Base-by-base conservation (phyloP, 176 grass and related monocot species). In the Oropetium thomaeum region DNA sequence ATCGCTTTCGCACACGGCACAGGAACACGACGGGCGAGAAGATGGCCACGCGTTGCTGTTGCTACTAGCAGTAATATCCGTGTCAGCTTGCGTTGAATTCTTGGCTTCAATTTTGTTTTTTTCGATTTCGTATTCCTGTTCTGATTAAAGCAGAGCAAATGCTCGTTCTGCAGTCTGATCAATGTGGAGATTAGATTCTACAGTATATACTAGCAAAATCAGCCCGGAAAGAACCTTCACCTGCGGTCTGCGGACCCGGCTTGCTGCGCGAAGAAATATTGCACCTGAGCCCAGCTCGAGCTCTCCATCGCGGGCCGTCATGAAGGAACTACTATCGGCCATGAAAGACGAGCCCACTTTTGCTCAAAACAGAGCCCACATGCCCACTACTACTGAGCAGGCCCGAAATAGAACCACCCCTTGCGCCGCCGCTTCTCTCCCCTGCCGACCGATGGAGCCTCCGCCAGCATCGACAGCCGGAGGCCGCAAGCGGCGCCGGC, bases 401-500 rank as follows among this genome's bases (percentile, higher is more conserved):
- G n/a, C n/a, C n/a, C n/a, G n/a, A n/a, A n/a, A n/a, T n/a, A n/a
- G n/a, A n/a, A n/a, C n/a, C 2, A 78, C 22, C 60, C 66, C 67
- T 71, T 15, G 58, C 73, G 73, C 65, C 40, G 55, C 42, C 44
- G 32, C 7, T 67, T 16, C 19, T 51, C 12, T 14, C 6, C 6
- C 28, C 15, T 10, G 53, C 25, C 12, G 25, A 20, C 69, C 65
- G 25, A 86, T 81, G 84, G 72, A 81, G 51, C 45, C 72, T 35
- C 71, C 48, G 28, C 71, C 62, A 35, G 45, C 75, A 22, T n/a
- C 72, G 10, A 59, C 65, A 8, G 57, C 30, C 34, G 78, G n/a
- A 23, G 55, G 65, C 55, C 71, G 71, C 57, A 86, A 70, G 71
- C 37, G 65, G 65, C 63, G 78, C 8, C 78, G 84, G 8, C 48